Evolutionary conservation across 2,329 filamentous ascomycete species (phyloP).

Genomic region (Seiridium unicorne): DNA sequence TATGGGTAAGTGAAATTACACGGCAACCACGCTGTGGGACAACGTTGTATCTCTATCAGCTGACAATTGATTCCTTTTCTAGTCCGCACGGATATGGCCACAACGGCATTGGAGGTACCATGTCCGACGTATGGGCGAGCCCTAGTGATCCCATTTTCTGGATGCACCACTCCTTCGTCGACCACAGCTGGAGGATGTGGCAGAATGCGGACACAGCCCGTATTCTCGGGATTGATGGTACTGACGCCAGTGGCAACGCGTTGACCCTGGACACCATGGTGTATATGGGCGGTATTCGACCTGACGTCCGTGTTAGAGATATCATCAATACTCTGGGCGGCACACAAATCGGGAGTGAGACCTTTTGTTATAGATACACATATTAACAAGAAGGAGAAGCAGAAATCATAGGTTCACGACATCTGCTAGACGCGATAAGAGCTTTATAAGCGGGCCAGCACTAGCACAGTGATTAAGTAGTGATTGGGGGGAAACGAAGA

Average conservation of each 20-base stretch:
- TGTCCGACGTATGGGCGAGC: conserved; percentile 27
- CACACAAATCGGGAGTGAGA: neutral
- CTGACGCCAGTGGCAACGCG: neutral
- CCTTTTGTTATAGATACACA: conserved; percentile 6
- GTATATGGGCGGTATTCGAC: neutral
- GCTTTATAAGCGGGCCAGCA: no score
- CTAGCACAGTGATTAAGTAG: no score
- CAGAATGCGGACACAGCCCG: conserved; percentile 5
- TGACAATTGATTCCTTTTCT: neutral
- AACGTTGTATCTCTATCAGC: neutral
- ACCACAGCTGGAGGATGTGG: conserved; percentile 5
- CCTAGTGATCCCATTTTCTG: conserved; percentile 30
- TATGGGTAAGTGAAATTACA: neutral
- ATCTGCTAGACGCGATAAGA: no score
- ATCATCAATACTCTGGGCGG: conserved; percentile 7
- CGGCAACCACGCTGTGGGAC: neutral
- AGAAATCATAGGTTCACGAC: neutral
- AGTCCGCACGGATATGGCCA: conserved; percentile 28
- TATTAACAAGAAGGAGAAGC: conserved; percentile 1
- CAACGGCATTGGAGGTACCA: conserved; percentile 28
- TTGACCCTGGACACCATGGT: conserved; percentile 3
- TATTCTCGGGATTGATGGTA: neutral
- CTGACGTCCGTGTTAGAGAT: neutral
- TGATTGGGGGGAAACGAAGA: no score
- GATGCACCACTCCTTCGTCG: conserved; percentile 30